Base-by-base conservation (phyloP, 441 rosid species). In the Adansonia grandidieri region DNA sequence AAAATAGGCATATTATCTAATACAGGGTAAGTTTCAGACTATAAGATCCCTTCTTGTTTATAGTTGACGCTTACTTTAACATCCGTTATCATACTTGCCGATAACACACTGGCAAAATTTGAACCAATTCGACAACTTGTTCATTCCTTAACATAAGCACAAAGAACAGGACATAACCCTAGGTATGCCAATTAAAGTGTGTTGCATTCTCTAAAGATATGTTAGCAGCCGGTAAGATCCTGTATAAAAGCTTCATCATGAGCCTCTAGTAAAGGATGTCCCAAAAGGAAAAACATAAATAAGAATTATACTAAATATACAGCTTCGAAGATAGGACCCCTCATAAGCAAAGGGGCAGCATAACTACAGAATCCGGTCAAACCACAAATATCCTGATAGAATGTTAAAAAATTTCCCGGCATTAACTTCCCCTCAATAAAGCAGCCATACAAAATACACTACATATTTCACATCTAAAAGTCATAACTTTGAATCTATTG, bases 1-100 rank as follows among this genome's bases (percentile, higher is more conserved):
- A 92, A 87, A 53, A 84, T 60, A 83, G 90, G 93, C 95, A 91
- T 91, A 84, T 84, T 78, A 71, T 24, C 56, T 50, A 77, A 50
- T 22, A 56, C 20, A n/a, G 22, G 72, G 62, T 73, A 80, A 82
- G 61, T 37, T 60, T 76, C 84, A 68, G 84, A 82, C 71, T 57
- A 62, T 68, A 74, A 80, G 77, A 79, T 65, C 67, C 66, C 71
- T 78, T 78, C 77, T 74, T 61, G 73, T 57, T 79, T 75, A 72
- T 51, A 80, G 65, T 75, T 75, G 74, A 76, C 76, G 66, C 76
- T 67, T 3, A 76, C 63, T 48, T 82, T 82, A 84, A 77, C 80
- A 40, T 81, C 77, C 74, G 56, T 58, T 28, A 82, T 73, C 78
- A 80, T 74, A 54, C 70, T 77, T 68, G 77, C 78, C 64, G 51